These are phyloP conservation scores for Singerocomus rubriflavus DNA, from an alignment of 1,284 basidiomycete species.

Conservation along the genomic window DNA sequence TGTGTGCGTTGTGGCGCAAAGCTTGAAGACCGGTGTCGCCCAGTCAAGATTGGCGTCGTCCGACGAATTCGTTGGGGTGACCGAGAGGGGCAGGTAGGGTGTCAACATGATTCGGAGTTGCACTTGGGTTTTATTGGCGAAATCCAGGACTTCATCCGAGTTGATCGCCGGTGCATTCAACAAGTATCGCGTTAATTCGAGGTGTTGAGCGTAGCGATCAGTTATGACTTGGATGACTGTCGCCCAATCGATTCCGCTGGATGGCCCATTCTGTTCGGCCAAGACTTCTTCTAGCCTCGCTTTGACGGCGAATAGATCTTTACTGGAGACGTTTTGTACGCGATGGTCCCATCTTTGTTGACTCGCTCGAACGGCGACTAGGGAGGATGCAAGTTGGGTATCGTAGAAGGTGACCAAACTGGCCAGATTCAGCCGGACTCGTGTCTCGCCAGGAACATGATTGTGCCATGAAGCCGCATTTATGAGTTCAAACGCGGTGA, in stretches of 20 bases:
- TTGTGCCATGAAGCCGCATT: conserved; percentile 34
- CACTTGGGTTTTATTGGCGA: conserved; percentile 12
- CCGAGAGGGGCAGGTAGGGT: conserved; percentile 13
- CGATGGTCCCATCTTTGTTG: conserved; percentile 28
- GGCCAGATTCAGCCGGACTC: conserved; percentile 31
- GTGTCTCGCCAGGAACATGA: conserved; percentile 32
- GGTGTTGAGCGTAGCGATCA: conserved; percentile 41
- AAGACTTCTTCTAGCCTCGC: conserved; percentile 25
- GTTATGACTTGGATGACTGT: conserved; percentile 38
- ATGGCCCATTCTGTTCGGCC: conserved; percentile 3
- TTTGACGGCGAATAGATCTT: conserved; percentile 15
- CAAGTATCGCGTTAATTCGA: conserved; percentile 39
- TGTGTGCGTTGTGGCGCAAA: conserved; percentile 37
- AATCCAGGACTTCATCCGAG: conserved; percentile 1
- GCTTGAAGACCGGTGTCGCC: conserved; percentile 23
- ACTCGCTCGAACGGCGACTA: conserved; percentile 25
- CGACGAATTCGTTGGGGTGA: background rate
- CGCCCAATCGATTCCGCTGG: conserved; percentile 44
- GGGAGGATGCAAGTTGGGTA: conserved; percentile 24
- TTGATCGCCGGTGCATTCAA: conserved; percentile 25
- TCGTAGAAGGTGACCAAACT: conserved; percentile 36
- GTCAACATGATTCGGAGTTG: conserved; percentile 23
- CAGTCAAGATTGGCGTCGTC: conserved; percentile 15
- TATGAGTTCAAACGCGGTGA: conserved; percentile 11
- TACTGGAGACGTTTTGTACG: conserved; percentile 26